Evolutionary conservation across 2,329 filamentous ascomycete genomes (phyloP).

Genomic region (Penicillium sp.): DNA sequence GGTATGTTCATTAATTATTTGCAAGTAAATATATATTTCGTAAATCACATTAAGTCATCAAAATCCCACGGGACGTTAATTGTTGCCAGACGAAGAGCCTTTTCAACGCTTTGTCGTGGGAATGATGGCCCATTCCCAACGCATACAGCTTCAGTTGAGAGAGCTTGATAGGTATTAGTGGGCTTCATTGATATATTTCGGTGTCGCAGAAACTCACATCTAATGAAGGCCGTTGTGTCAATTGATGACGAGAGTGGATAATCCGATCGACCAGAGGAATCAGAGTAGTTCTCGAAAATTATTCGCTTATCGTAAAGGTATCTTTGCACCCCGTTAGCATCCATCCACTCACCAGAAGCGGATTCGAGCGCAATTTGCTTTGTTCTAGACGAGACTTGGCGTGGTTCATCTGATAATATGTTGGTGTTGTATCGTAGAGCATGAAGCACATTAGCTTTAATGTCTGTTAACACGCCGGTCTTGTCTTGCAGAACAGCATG

Average conservation of each 20-base stretch:
- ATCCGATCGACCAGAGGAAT: slow-evolving; percentile 6
- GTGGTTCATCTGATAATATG: slow-evolving; percentile 10
- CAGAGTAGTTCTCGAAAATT: slow-evolving; percentile 12
- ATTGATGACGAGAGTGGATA: slow-evolving; percentile 12
- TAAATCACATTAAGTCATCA: slow-evolving; percentile 12
- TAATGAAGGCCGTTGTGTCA: slow-evolving; percentile 16
- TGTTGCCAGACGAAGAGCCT: slow-evolving; percentile 20
- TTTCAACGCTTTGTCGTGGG: slow-evolving; percentile 22
- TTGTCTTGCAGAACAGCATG: slow-evolving; percentile 16
- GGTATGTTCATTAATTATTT: neutral
- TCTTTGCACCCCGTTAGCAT: slow-evolving; percentile 27
- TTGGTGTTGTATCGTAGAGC: slow-evolving; percentile 10
- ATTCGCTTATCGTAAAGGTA: slow-evolving; percentile 19
- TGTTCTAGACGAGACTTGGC: slow-evolving; percentile 11
- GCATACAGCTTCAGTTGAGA: slow-evolving; percentile 20
- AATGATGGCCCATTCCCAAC: slow-evolving; percentile 26
- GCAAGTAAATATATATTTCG: neutral
- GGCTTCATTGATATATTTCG: neutral
- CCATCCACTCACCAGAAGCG: slow-evolving; percentile 20
- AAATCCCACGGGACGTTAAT: slow-evolving; percentile 11
- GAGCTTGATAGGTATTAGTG: slow-evolving; percentile 17
- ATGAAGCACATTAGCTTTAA: slow-evolving; percentile 18
- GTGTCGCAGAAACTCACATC: slow-evolving; percentile 16
- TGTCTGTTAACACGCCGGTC: slow-evolving; percentile 14
- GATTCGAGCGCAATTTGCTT: slow-evolving; percentile 21